Conservation (phyloP, 176 grass and related monocot species). For the Tuctoria greenei region DNA sequence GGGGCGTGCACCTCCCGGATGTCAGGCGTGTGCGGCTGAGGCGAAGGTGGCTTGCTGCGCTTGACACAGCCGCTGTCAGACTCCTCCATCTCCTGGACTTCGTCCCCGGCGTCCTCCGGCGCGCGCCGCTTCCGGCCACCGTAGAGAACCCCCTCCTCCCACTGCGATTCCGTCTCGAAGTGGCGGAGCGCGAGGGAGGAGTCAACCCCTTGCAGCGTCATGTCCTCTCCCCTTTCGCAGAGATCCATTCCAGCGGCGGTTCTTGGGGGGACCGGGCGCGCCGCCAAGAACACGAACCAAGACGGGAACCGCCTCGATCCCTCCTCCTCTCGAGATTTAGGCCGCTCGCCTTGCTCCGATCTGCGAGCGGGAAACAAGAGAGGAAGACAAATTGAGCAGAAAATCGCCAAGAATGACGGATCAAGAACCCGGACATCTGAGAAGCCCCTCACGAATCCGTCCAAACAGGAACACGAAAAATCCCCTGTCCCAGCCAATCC, state of each 20-base stretch:
- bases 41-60: conserved; percentile 44
- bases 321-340: not conserved
- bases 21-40: conserved; percentile 39
- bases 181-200: conserved; percentile 11
- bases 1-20: conserved; percentile 38
- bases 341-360: not conserved
- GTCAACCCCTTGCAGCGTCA: conserved; percentile 43
- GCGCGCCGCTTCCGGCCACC: conserved; percentile 24
- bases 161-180: conserved; percentile 49
- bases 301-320: not conserved
- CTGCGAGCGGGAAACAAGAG: not conserved
- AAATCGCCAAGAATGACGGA: not conserved
- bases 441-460: not conserved
- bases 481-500: not conserved
- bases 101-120: conserved; percentile 8
- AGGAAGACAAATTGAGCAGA: conserved; percentile 9
- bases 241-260: conserved; percentile 30
- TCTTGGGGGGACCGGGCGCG: not conserved
- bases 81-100: conserved; percentile 16
- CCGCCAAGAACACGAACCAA: conserved; percentile 26
- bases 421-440: conserved; percentile 16
- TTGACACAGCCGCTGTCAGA: conserved; percentile 17
- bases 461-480: not conserved
- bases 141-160: conserved; percentile 21
- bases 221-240: not conserved